Evolutionary conservation across 345 rosid species (phyloP).

Genomic region (Eucalyptus melliodora): DNA sequence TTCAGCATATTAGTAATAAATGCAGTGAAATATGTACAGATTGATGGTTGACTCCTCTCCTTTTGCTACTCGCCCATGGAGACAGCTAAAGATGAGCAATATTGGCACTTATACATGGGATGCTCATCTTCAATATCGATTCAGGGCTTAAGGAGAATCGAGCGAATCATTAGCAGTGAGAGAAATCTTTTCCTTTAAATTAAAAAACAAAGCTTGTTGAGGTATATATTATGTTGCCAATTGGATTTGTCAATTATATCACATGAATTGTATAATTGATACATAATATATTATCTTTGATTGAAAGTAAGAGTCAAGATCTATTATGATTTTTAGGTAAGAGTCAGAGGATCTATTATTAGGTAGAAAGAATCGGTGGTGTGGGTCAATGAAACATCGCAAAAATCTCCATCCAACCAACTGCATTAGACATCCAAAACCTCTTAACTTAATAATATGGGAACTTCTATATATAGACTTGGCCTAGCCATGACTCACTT

Average conservation of each 20-base stretch:
- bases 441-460: not conserved
- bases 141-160: not conserved
- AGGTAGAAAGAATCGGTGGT: not conserved
- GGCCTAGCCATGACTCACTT: not conserved
- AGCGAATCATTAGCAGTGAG: not conserved
- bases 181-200: not conserved
- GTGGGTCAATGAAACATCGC: not conserved
- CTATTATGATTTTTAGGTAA: not conserved
- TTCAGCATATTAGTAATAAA: not conserved
- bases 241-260: not conserved
- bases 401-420: not conserved
- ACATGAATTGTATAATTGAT: rapidly evolving
- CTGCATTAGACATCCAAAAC: not conserved
- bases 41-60: not conserved
- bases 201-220: not conserved
- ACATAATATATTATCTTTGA: not conserved
- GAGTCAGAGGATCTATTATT: not conserved
- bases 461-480: not conserved
- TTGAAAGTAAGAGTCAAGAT: not conserved
- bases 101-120: not conserved
- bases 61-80: not conserved
- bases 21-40: not conserved
- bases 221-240: not conserved
- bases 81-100: not conserved
- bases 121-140: not conserved